Evolutionary conservation across 306 rosid genomes (phyloP), one percentile per base, ranked within the genome.

Genomic region (Medicago arabica): DNA sequence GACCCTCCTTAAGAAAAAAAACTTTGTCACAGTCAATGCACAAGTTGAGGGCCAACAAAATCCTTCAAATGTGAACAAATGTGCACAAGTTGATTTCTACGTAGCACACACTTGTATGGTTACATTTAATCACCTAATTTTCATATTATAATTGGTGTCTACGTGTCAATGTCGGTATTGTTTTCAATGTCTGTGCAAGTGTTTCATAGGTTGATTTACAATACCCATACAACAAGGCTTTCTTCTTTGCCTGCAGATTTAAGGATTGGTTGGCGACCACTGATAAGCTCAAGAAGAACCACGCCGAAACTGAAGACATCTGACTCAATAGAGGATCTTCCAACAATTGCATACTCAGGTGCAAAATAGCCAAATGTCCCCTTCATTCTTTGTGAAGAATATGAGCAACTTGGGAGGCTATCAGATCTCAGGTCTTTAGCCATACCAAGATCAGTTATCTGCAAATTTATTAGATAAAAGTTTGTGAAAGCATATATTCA

Each of bases 321-420:
- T 0, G 99, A 95, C 76, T 92, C 91, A 38, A 86, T 88, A 84
- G 99, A 95, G 50, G 93, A 88, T 88, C 88, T 88, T 65, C 99
- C 99, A 79, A 88, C 73, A 66, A 92, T 90, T 17, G 96, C 97
- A 88, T 90, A 89, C 90, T 95, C 99, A 7, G 99, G 99, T 53
- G 99, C 99, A 85, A 95, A 95, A 84, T 95, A 95, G n/a, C 99
- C 99, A 83, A 95, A 95, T 78, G 99, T 95, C 65, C 99, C 97
- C 63, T 95, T 94, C 97, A 92, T 89, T 83, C 93, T 90, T 55
- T 88, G 96, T 23, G 99, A 96, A 74, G 99, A 92, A 85, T 77
- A 86, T n/a, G 99, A 88, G 80, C 85, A 71, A 80, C 97, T 88
- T 17, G 91, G 81, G 47, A 85, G 80, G 74, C 87, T 97, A 80